A percentile compares a stretch with the other conserved stretches of the same genome.
phyloP scores from a whole-genome alignment of 164 flowering plant species.

The Houttuynia cordata region DNA sequence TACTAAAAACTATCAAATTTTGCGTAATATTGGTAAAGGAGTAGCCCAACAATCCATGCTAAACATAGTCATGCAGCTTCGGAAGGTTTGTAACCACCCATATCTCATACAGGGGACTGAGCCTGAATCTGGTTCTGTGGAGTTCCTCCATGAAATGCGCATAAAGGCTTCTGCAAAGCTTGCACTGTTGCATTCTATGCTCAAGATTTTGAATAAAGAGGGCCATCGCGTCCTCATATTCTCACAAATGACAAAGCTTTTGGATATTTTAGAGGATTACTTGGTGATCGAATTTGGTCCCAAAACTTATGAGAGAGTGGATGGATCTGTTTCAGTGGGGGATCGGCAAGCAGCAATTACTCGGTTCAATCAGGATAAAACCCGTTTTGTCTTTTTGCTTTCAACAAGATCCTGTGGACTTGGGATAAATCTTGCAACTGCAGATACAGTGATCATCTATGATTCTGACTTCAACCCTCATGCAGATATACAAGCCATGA shows the following conservation, averaged over 20 bases:
- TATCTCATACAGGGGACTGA: constrained; percentile 98
- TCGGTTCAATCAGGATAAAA: constrained; percentile 93
- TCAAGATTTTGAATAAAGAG: constrained; percentile 58
- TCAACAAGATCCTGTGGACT: constrained; percentile 99
- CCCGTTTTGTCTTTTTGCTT: constrained; percentile 82
- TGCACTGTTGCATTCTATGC: constrained; percentile 91
- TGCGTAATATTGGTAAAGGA: constrained; percentile 90
- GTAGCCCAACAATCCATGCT: constrained; percentile 95
- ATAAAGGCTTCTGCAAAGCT: constrained; percentile 97
- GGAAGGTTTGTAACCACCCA: constrained; percentile 98
- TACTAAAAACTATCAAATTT: constrained; percentile 88
- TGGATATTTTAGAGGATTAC: constrained; percentile 97
- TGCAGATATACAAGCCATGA: constrained; percentile 99
- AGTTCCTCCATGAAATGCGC: constrained; percentile 98
- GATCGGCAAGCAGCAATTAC: constrained; percentile 93
- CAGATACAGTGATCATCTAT: constrained; percentile 95
- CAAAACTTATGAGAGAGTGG: constrained; percentile 92
- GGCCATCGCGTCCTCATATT: constrained; percentile 95
- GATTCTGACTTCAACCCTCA: constrained; percentile 99
- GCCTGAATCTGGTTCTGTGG: constrained; percentile 85
- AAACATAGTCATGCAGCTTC: constrained; percentile 94
- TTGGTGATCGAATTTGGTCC: constrained; percentile 82
- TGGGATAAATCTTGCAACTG: constrained; percentile 97
- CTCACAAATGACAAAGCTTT: constrained; percentile 99
- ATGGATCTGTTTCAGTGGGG: constrained; percentile 93